Conservation (phyloP, 1,139 yeast genomes). For the Yamadazyma epiphylla region DNA sequence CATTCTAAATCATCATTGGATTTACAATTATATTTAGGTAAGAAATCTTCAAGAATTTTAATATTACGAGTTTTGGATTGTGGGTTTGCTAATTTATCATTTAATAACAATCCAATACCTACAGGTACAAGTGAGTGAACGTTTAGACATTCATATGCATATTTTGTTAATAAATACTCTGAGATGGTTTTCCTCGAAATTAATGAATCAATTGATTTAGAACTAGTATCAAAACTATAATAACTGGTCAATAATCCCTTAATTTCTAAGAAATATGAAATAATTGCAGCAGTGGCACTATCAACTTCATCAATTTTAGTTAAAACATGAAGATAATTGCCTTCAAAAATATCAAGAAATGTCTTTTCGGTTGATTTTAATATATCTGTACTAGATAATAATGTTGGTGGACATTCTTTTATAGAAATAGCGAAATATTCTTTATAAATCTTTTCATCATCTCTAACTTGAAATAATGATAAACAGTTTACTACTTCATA, state of each 20-base stretch:
- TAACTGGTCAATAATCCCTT: conserved; percentile 57
- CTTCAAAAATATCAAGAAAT: conserved; percentile 57
- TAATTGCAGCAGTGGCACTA: conserved; percentile 63
- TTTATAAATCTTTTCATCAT: conserved; percentile 28
- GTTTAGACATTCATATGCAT: conserved; percentile 55
- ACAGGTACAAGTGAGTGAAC: conserved; percentile 56
- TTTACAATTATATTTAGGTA: conserved; percentile 57
- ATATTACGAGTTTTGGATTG: conserved; percentile 24
- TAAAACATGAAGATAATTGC: conserved; percentile 56
- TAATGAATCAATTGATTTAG: conserved; percentile 13
- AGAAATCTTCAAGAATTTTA: conserved; percentile 51
- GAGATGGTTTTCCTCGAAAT: conserved; percentile 36
- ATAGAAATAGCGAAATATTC: conserved; percentile 33
- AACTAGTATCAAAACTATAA: conserved; percentile 19
- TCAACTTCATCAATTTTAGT: conserved; percentile 61
- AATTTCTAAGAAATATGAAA: conserved; percentile 61
- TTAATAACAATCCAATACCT: conserved; percentile 54
- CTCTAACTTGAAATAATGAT: conserved; percentile 56
- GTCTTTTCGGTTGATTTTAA: conserved; percentile 49
- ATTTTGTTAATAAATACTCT: conserved; percentile 56
- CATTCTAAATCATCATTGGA: conserved; percentile 79
- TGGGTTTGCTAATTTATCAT: conserved; percentile 23
- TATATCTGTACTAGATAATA: conserved; percentile 14
- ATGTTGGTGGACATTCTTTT: conserved; percentile 29
- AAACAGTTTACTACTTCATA: conserved; percentile 66